Evolutionary conservation across 1,139 yeast species (phyloP).

Genomic region (Taphrina pruni): DNA sequence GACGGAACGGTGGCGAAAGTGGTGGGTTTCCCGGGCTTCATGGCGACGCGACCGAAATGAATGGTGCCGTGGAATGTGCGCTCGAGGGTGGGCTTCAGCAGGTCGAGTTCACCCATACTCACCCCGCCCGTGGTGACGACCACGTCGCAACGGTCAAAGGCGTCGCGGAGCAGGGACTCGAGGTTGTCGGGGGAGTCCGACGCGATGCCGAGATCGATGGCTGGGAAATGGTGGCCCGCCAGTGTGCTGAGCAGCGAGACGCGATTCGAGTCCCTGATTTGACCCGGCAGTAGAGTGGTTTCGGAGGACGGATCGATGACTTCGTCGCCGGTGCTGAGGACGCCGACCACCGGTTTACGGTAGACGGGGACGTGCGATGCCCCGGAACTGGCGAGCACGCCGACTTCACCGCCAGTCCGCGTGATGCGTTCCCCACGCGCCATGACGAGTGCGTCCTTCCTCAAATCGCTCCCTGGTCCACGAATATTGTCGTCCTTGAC

Average conservation of each 20-base stretch:
- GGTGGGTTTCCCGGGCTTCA: constrained; percentile 64
- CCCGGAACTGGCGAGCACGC: constrained; percentile 57
- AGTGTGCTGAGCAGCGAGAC: constrained; percentile 55
- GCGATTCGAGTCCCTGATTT: constrained; percentile 59
- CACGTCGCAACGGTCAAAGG: constrained; percentile 53
- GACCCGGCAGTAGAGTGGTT: constrained; percentile 52
- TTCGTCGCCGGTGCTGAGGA: constrained; percentile 61
- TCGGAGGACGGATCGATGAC: constrained; percentile 51
- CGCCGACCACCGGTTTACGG: constrained; percentile 56
- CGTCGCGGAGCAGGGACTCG: constrained; percentile 47
- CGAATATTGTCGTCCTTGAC: constrained; percentile 56
- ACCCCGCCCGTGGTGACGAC: constrained; percentile 62
- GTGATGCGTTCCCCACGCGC: constrained; percentile 53
- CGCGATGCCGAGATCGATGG: constrained; percentile 57
- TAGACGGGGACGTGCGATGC: constrained; percentile 52
- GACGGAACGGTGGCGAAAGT: constrained; percentile 57
- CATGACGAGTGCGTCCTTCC: constrained; percentile 53
- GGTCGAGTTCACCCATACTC: constrained; percentile 62
- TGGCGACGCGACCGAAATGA: constrained; percentile 61
- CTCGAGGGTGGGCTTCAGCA: constrained; percentile 58
- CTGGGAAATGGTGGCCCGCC: constrained; percentile 51
- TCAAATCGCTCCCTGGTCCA: constrained; percentile 57
- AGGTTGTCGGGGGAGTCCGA: constrained; percentile 51
- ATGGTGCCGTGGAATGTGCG: constrained; percentile 55
- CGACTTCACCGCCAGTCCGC: constrained; percentile 58